Base-by-base conservation (phyloP, 2,329 filamentous ascomycete genomes). In the Colletotrichum melonis region DNA sequence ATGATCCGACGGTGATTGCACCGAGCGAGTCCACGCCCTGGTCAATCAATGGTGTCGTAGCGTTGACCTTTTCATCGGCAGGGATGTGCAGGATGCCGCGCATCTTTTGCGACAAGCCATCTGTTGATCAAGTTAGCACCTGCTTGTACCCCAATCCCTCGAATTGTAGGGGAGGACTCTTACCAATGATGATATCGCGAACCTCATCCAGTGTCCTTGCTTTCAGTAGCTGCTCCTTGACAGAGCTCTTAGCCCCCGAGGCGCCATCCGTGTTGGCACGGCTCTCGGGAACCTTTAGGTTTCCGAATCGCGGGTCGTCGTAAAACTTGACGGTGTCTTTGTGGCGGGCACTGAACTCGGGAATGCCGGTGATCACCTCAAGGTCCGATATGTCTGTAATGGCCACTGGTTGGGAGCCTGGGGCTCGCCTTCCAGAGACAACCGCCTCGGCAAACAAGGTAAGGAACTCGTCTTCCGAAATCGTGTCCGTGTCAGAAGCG, bases 381-480 rank as follows among this genome's bases (percentile, higher is more conserved):
- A 24, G 19, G 11, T 49, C 59, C 8, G 59, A 63, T 28, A 63
- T 63, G 24, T 63, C 42, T 2, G 55, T 69, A 52, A 63, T 30
- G 16, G 60, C 38, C 30, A 63, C 24, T 6, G 24, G 60, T 1
- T 46, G 35, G 1, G 19, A 58, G n/a, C 19, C 22, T 35, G 24
- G 19, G 4, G 16, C 57, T 12, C 78, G 78, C 7, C 69, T 78
- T 22, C 84, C 81, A 30, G 80, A 78, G 0, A 82, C 60, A 4
- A 87, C 80, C 1, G 81, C 83, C 71, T 88, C 84, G 1, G 84
- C 83, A 63, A 87, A 84, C 22, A 83, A 73, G 5, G 83, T 78
- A 69, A 84, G 83, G 5, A 86, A 77, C n/a, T 86, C 85, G 1
- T 69, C 69, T 68, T 78, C 78, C 0, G 69, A 74, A 14, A 79